Evolutionary conservation across 2,329 filamentous ascomycete genomes (phyloP), one percentile per base, ranked within the genome.

Genomic region (Fusarium sororula): DNA sequence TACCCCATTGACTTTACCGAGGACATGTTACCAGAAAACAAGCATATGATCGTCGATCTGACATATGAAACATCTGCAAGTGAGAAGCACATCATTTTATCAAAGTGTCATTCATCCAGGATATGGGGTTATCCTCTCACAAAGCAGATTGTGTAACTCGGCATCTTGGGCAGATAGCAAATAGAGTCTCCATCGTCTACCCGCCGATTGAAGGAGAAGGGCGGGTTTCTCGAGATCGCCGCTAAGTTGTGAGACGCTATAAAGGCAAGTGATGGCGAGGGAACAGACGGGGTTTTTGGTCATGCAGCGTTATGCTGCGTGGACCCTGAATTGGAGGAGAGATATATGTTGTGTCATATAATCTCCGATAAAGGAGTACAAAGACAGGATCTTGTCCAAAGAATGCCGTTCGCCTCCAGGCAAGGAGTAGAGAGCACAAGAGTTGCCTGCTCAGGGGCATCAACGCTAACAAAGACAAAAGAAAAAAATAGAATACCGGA

Each of bases 71-170:
- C 28, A 51, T 26, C 38, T 66, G 45, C 32, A 66, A 66, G 24
- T 28, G 44, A 50, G 17, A 50, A 66, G 15, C 24, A n/a, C 12
- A 13, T 17, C 6, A 24, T 62, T 54, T 9, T 15, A 32, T 41
- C 26, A 22, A 28, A 28, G n/a, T 63, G 28, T 17, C n/a, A 60
- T n/a, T n/a, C 56, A 38, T 35, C 9, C 24, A 48, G 28, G 35
- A 39, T 53, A 32, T n/a, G n/a, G 30, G 90, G 90, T 70, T 91
- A 85, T 50, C 82, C 75, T 24, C 90, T 90, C 42, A 92, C 90
- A 3, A 93, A 82, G 55, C 87, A 88, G 35, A 94, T 84, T 77
- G 89, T 87, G 78, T 92, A 90, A 70, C 84, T 85, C 42, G 86
- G 86, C 9, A 88, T 11, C 32, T 28, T n/a, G 35, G 7, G 15